A percentile compares a stretch with the other conserved stretches of the same genome.
Evolutionary conservation across 192 early-diverging fungal genomes (phyloP).

Genomic region (Coemansia umbellata): DNA sequence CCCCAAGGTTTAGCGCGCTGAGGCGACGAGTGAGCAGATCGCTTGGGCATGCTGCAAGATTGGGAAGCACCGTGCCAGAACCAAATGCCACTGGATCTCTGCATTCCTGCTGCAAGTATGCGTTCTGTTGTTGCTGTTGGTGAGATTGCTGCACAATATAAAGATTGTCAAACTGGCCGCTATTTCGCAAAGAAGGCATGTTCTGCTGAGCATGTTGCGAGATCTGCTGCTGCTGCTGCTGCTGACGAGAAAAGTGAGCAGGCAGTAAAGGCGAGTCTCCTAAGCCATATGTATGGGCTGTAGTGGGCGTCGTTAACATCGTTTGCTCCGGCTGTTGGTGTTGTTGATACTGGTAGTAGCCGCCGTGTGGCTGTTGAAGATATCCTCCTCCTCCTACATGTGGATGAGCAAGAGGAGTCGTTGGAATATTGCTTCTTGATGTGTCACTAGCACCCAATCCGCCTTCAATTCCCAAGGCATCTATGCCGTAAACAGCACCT

Average conservation of each 20-base stretch:
- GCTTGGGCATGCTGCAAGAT: constrained; percentile 17
- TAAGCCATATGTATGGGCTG: constrained; percentile 2
- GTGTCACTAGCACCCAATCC: neutral
- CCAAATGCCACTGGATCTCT: constrained; percentile 5
- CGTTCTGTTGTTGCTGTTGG: no score
- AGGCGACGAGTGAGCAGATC: constrained; percentile 48
- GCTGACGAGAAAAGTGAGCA: constrained; percentile 17
- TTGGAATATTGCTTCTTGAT: neutral
- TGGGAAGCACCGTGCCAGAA: constrained; percentile 16
- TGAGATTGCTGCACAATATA: constrained; percentile 9
- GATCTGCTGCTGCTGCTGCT: constrained; percentile 3
- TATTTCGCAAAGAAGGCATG: constrained; percentile 10
- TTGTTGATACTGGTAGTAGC: constrained; percentile 8
- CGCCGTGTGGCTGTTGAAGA: constrained; percentile 2
- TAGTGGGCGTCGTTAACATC: constrained; percentile 14
- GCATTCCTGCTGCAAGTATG: constrained; percentile 8
- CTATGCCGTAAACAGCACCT: constrained; percentile 10
- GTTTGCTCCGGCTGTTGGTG: constrained; percentile 14
- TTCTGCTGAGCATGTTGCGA: no score
- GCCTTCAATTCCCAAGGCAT: constrained; percentile 15
- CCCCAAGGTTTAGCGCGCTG: constrained; percentile 31
- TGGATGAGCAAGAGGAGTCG: neutral
- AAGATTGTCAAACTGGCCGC: constrained; percentile 20
- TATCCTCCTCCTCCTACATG: constrained; percentile 1
- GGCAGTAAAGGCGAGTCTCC: constrained; percentile 16